Evolutionary conservation across 1,284 basidiomycete species (phyloP).

Genomic region (Golubevia sp.): DNA sequence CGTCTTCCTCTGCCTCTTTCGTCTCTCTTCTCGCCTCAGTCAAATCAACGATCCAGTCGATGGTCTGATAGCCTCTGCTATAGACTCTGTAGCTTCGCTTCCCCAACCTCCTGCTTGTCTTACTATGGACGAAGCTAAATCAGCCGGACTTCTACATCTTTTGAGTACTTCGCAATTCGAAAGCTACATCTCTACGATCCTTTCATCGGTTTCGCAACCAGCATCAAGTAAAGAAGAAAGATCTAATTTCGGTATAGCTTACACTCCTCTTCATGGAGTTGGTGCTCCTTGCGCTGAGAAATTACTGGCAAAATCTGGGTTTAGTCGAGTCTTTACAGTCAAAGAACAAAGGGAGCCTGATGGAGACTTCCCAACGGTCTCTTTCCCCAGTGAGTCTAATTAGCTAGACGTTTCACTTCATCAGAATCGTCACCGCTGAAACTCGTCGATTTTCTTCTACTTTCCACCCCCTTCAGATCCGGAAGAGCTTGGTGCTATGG

Average conservation of each 20-base stretch:
- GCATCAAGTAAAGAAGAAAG: neutral
- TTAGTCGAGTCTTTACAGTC: slow-evolving; percentile 31
- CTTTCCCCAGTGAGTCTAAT: slow-evolving; percentile 35
- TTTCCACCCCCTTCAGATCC: slow-evolving; percentile 17
- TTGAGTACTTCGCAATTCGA: slow-evolving; percentile 30
- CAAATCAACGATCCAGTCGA: slow-evolving; percentile 53
- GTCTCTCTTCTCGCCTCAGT: neutral
- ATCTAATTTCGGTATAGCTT: slow-evolving; percentile 15
- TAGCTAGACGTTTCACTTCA: neutral
- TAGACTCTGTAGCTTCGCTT: slow-evolving; percentile 20
- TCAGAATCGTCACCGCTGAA: neutral
- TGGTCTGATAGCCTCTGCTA: slow-evolving; percentile 34
- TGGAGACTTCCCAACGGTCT: slow-evolving; percentile 44
- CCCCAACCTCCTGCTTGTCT: slow-evolving; percentile 8
- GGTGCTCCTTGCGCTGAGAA: slow-evolving; percentile 23
- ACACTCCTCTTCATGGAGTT: slow-evolving; percentile 48
- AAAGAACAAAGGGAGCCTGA: slow-evolving; percentile 40
- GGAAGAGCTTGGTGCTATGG: slow-evolving; percentile 42
- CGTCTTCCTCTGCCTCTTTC: neutral
- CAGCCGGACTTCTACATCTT: slow-evolving; percentile 14
- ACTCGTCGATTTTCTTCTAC: neutral
- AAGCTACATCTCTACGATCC: slow-evolving; percentile 26
- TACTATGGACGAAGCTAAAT: slow-evolving; percentile 17
- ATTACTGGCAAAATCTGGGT: slow-evolving; percentile 16
- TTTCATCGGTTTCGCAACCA: slow-evolving; percentile 1